Evolutionary conservation across 2,329 filamentous ascomycete genomes (phyloP).

Genomic region (Colletotrichum sp.): DNA sequence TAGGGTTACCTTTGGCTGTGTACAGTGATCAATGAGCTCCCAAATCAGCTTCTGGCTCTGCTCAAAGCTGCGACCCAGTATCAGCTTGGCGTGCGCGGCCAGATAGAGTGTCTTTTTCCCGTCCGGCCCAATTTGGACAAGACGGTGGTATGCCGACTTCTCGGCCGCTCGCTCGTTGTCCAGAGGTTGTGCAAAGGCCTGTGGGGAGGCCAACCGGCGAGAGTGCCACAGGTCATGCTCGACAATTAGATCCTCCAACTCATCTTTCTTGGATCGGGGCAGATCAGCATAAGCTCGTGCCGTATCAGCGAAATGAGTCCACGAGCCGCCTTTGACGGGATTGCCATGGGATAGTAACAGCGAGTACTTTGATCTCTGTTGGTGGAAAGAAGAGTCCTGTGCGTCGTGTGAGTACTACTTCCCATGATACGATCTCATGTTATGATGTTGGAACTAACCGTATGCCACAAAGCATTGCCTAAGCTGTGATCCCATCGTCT

Average conservation of each 20-base stretch:
- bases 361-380: background rate
- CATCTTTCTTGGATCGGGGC: background rate
- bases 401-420: background rate
- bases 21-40: background rate
- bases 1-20: background rate
- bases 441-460: background rate
- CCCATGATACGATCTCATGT: background rate
- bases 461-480: background rate
- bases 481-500: background rate
- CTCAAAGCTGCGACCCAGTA: background rate
- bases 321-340: background rate
- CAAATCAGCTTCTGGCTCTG: background rate
- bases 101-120: background rate
- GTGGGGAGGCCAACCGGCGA: background rate
- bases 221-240: background rate
- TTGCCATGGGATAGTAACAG: background rate
- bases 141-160: background rate
- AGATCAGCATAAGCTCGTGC: background rate
- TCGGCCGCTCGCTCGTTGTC: background rate
- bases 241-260: background rate
- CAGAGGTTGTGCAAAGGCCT: background rate
- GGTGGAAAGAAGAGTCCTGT: background rate
- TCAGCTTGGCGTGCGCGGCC: background rate
- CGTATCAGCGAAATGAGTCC: background rate
- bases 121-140: background rate